Evolutionary conservation across 108 stramenopile genomes (phyloP), one percentile per base, ranked within the genome.

Genomic region (Conticribra guillardii): DNA sequence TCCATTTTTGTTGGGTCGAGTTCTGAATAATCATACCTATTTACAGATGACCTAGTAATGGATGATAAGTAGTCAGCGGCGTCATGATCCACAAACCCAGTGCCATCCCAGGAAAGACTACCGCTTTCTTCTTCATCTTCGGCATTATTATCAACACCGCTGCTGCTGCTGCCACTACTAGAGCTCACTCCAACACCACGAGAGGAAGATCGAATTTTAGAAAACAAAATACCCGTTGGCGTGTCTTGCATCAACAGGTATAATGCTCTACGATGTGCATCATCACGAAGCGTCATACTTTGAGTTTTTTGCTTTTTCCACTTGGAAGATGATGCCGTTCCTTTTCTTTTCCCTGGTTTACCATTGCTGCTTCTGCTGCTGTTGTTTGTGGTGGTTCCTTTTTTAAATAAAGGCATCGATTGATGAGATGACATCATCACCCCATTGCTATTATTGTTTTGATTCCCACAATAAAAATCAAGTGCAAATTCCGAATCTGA

Each of bases 11-110:
- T 48, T 27, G 5, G 14, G 4, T 29, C n/a, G 18, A 26, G 4
- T 1, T 63, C 32, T 54, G 16, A 30, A 1, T 24, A 11, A 44
- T 67, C 22, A 32, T 55, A 45, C 1, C 22, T 55, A 32, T 76
- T 76, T 23, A 62, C 18, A 14, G 55, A 21, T 24, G 67, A 76
- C 30, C 76, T 62, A 29, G 61, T 57, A n/a, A 52, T 51, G 17
- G 76, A 69, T 41, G 76, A 76, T 32, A 76, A 41, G 24, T 76
- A 63, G 26, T 76, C 76, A 4, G 68, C 67, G 0, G 68, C 67
- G 51, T 76, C 76, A 37, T 76, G 76, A 64, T 76, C 76, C 31
- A 76, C 41, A 33, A 69, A 76, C 50, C 76, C 76, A 41, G 28
- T 76, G 5, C 76, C 68, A 50, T 69, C 54, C 73, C 73, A 74